Evolutionary conservation across 2,329 filamentous ascomycete genomes (phyloP).

Genomic region (Sarocladium brachiariae): DNA sequence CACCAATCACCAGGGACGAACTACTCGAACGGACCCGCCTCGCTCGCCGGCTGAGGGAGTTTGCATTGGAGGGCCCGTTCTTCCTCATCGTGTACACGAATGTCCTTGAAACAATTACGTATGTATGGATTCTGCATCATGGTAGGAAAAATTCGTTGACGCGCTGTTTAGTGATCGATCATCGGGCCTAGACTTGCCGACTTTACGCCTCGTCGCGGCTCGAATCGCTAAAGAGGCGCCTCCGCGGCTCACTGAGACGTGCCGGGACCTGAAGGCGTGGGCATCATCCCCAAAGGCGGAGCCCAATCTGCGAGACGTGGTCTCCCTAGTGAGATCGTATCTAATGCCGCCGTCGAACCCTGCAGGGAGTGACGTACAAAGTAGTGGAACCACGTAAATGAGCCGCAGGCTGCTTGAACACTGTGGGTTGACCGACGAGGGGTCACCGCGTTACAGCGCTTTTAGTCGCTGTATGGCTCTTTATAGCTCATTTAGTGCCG

Average conservation of each 20-base stretch:
- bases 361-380: neutral
- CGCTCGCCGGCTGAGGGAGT: neutral
- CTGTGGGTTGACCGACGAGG: neutral
- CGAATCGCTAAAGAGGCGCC: neutral
- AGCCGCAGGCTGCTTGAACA: neutral
- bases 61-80: neutral
- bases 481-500: neutral
- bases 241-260: neutral
- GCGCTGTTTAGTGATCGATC: neutral
- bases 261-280: neutral
- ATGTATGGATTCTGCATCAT: neutral
- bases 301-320: neutral
- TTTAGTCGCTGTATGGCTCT: neutral
- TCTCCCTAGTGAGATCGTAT: neutral
- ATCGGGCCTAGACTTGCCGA: neutral
- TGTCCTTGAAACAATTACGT: neutral
- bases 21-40: neutral
- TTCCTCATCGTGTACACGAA: neutral
- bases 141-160: neutral
- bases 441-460: neutral
- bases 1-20: neutral
- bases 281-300: neutral
- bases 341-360: neutral
- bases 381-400: neutral
- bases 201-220: neutral